Conservation (phyloP, 345 rosid species). For the Heritiera fomes region DNA sequence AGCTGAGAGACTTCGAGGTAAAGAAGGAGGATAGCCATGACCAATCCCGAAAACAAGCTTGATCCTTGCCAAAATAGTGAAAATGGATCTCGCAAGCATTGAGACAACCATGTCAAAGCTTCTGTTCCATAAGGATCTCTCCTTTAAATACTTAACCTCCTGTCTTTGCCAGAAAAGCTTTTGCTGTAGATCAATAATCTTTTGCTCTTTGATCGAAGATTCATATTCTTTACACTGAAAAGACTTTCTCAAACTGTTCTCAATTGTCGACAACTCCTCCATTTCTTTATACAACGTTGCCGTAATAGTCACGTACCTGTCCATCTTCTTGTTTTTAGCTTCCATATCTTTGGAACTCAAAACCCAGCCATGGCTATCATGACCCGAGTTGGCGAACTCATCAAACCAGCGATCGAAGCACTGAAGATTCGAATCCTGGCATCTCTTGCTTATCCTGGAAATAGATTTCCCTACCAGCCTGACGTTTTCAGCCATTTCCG, state of each 20-base stretch:
- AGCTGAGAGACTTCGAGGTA: slow-evolving; percentile 74
- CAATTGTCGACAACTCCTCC: slow-evolving; percentile 69
- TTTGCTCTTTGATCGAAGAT: slow-evolving; percentile 42
- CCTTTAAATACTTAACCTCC: slow-evolving; percentile 75
- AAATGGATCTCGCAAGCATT: slow-evolving; percentile 60
- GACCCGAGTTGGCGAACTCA: slow-evolving; percentile 69
- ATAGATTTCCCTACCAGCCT: slow-evolving; percentile 56
- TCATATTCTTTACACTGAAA: slow-evolving; percentile 35
- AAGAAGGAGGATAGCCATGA: slow-evolving; percentile 42
- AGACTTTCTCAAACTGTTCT: slow-evolving; percentile 53
- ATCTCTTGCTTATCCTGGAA: slow-evolving; percentile 58
- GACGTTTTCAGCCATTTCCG: slow-evolving; percentile 71
- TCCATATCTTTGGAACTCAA: slow-evolving; percentile 67
- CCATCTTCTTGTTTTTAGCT: slow-evolving; percentile 65
- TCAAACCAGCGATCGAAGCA: slow-evolving; percentile 52
- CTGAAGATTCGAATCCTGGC: slow-evolving; percentile 47
- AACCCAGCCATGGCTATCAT: slow-evolving; percentile 63
- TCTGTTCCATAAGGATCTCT: slow-evolving; percentile 81
- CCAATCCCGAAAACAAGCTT: slow-evolving; percentile 72
- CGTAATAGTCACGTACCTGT: slow-evolving; percentile 65
- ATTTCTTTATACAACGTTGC: slow-evolving; percentile 70
- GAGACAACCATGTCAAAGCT: slow-evolving; percentile 66
- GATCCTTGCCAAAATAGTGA: slow-evolving; percentile 71
- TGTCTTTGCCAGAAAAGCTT: slow-evolving; percentile 69
- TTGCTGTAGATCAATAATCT: slow-evolving; percentile 64